Base-by-base conservation (phyloP, 2,329 filamentous ascomycete genomes). In the Fusarium sp. region DNA sequence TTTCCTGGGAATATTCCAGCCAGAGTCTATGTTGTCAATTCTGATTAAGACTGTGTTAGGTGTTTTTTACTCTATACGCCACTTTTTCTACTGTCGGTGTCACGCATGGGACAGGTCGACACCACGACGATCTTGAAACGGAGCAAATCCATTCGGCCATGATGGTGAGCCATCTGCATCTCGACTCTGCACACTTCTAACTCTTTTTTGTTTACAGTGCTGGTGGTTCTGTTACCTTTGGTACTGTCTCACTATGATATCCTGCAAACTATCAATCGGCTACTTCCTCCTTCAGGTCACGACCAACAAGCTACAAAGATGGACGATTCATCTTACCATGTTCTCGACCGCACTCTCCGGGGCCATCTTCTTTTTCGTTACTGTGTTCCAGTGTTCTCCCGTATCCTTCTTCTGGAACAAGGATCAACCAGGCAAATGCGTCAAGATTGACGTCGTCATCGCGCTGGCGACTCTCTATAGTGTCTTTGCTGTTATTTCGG, bases 381-480 rank as follows among this genome's bases (percentile, higher is more conserved):
- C 69, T 11, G 31, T 78, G 0, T 73, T 77, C 15, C 76, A 78
- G 44, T 78, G 76, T 26, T 65, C 55, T 8, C 76, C 76, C 0
- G 57, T 78, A 6, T 61, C 71, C 1, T 76, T 58, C 33, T 78
- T 77, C 34, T 78, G 76, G 76, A 62, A 76, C 13, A 72, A 73
- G 36, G 50, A 49, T 2, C 67, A 69, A 3, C 31, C 59, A 1
- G 70, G 70, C 17, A 66, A 54, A 8, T 81, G 80, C 44, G 55
- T 81, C 5, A 60, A 72, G 24, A 50, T 67, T 1, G 77, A 80
- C 1, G 76, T 81, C 22, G 79, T 88, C 10, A 82, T 85, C 39
- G 80, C 76, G 6, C 77, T 87, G 15, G 84, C 81, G 5, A 84
- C 84, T 51, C 72, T 83, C 2, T 85, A 86, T 69, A 84, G 83